Base-by-base conservation (phyloP, 228 moss, liverwort and hornwort genomes). In the Sphagnum magellanicum region DNA sequence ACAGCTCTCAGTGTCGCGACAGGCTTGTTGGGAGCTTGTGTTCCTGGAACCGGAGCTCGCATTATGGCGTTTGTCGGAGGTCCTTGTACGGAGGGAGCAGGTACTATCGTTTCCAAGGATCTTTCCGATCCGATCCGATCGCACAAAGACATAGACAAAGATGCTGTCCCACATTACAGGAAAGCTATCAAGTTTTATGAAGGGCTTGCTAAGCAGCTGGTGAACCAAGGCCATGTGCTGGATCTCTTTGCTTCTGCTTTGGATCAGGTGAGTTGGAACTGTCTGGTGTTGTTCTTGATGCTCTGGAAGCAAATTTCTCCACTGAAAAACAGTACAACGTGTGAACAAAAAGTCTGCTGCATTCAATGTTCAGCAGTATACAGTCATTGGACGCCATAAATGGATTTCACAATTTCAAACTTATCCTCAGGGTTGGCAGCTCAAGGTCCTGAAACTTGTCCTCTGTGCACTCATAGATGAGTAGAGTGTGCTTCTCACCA, bases 1-100 rank as follows among this genome's bases (percentile, higher is more conserved):
- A 93, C 87, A 16, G 93, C 93, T 16, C 81, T 98, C 68, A 89
- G 85, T 52, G 93, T 98, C 59, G 93, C 97, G 15, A 83, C 93
- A 70, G 93, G 93, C 1, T 79, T 98, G 63, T 77, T 98, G 62
- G 97, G 97, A 47, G 89, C 97, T 48, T 98, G 97, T 68, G 93
- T 98, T 68, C 97, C 97, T 5, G 97, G 97, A 48, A 98, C 97
- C 14, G 97, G 97, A 70, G 97, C 97, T 78, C 86, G 97, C 67
- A 98, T 98, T 67, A 83, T 98, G 78, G 89, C 91, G 11, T 93
- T 98, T 60, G 91, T 98, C 12, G 97, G 97, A 8, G 97, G 97
- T 14, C 97, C 97, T 0, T 98, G 97, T 77, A 98, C 93, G 4
- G 87, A 91, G 65, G 97, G 97, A 69, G 88, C 93, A 14, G 97